Percentiles rank a stretch among this genome's conserved stretches.
These are phyloP conservation scores for Mycena floridula DNA, from an alignment of 768 basidiomycete genomes.

Conservation along the genomic window DNA sequence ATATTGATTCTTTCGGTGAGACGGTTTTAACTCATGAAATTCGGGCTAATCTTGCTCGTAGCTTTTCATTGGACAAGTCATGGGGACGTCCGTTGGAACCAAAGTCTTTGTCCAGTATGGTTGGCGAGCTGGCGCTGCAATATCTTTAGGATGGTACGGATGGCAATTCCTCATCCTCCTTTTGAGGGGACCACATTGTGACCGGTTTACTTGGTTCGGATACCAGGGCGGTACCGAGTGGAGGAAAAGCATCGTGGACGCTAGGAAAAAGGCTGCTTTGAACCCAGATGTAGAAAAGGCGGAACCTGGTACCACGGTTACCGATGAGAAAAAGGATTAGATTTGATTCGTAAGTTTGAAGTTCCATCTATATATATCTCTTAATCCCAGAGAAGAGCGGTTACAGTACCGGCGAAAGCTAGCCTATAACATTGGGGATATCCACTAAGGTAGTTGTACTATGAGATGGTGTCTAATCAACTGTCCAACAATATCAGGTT, in stretches of 20 bases:
- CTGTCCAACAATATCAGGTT: too few species aligned
- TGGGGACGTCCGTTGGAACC: constrained; percentile 74
- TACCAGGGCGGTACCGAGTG: constrained; percentile 47
- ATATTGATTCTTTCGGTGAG: constrained; percentile 50
- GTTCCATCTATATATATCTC: too few species aligned
- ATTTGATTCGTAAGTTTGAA: too few species aligned
- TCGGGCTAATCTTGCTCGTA: constrained; percentile 8
- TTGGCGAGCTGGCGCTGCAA: constrained; percentile 60
- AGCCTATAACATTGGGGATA: too few species aligned
- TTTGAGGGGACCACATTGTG: constrained; percentile 62
- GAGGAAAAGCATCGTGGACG: constrained; percentile 1
- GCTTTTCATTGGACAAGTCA: constrained; percentile 77
- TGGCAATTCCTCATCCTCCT: constrained; percentile 53
- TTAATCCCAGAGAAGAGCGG: too few species aligned
- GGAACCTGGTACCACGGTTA: too few species aligned
- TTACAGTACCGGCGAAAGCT: too few species aligned
- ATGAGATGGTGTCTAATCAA: too few species aligned
- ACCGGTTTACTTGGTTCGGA: constrained; percentile 55
- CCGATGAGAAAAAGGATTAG: too few species aligned
- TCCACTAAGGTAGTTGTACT: too few species aligned
- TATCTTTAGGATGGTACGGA: constrained; percentile 54
- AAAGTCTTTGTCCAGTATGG: constrained; percentile 63
- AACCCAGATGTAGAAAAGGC: background rate
- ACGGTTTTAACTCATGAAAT: background rate
- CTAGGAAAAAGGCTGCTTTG: background rate